A percentile compares a stretch with the other conserved stretches of the same genome.
These are phyloP conservation scores for Melaleuca quinquenervia DNA, from an alignment of 345 rosid genomes.

Conservation along the genomic window DNA sequence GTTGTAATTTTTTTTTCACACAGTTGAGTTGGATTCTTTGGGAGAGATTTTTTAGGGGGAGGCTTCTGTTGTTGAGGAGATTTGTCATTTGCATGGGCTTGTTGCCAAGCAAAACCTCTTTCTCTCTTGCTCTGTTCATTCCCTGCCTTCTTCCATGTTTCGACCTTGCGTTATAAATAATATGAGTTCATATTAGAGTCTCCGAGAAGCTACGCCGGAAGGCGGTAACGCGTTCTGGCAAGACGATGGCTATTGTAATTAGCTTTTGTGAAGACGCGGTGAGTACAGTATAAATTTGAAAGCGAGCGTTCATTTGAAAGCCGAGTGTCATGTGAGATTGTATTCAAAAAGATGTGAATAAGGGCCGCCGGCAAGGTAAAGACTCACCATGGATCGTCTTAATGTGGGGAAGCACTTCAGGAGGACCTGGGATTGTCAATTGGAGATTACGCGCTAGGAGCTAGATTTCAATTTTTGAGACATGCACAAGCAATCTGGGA, in stretches of 20 bases:
- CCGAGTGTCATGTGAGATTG: no score
- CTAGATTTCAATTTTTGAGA: no score
- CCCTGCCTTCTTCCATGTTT: neutral
- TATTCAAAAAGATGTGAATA: no score
- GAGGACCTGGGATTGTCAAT: no score
- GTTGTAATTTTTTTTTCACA: neutral
- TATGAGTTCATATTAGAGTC: neutral
- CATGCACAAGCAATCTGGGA: no score
- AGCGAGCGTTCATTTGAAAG: no score
- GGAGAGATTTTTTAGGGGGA: constrained; percentile 20
- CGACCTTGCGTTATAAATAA: neutral
- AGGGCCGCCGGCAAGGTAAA: no score
- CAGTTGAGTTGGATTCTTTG: constrained; percentile 33
- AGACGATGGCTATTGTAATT: neutral
- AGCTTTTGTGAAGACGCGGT: no score
- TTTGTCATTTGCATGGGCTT: constrained; percentile 3
- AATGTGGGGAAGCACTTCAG: no score
- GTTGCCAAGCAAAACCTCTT: neutral
- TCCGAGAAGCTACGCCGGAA: neutral
- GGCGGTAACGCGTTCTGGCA: neutral
- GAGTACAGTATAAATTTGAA: no score
- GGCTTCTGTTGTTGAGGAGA: constrained; percentile 1
- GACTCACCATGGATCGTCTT: no score
- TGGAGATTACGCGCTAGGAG: no score
- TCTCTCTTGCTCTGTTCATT: neutral